These are phyloP conservation scores for Picochlorum costavermella DNA, from an alignment of 139 green algal genomes.

Conservation along the genomic window DNA sequence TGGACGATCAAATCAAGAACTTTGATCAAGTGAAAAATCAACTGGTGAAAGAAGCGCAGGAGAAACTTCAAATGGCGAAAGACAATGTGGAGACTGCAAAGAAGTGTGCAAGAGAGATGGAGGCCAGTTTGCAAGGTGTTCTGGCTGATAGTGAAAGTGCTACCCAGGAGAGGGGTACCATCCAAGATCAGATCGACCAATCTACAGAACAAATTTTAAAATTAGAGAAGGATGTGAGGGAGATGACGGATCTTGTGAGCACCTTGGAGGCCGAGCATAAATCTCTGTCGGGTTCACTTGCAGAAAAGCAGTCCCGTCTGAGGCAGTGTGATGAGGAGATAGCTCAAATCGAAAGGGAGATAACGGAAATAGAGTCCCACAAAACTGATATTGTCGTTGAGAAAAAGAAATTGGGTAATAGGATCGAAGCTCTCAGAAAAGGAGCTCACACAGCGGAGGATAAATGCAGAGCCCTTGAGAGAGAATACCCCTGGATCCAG, in stretches of 20 bases:
- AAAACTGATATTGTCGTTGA: conserved; percentile 31
- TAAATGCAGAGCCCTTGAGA: conserved; percentile 28
- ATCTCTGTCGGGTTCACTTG: conserved; percentile 32
- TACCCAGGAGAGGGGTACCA: conserved; percentile 36
- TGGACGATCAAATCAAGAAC: conserved; percentile 71
- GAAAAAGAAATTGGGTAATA: conserved; percentile 38
- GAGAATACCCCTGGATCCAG: conserved; percentile 71
- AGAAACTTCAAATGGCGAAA: conserved; percentile 69
- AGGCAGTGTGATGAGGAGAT: conserved; percentile 75
- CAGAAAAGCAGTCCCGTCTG: conserved; percentile 38
- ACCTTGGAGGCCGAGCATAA: conserved; percentile 33
- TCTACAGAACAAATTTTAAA: conserved; percentile 23
- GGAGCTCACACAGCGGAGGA: conserved; percentile 17
- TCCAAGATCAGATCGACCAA: conserved; percentile 50
- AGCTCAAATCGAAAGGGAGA: conserved; percentile 33
- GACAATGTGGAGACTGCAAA: conserved; percentile 44
- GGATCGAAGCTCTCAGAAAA: conserved; percentile 16
- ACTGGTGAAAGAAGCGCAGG: conserved; percentile 55
- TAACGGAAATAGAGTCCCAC: conserved; percentile 14
- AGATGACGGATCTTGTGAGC: conserved; percentile 26
- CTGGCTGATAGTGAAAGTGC: conserved; percentile 52
- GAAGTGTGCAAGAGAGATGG: conserved; percentile 28
- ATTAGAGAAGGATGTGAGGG: conserved; percentile 35
- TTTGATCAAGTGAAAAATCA: conserved; percentile 67
- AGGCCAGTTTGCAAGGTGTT: conserved; percentile 25